Base-by-base conservation (phyloP, 192 early-diverging fungal genomes). In the Entophlyctis luteolus region DNA sequence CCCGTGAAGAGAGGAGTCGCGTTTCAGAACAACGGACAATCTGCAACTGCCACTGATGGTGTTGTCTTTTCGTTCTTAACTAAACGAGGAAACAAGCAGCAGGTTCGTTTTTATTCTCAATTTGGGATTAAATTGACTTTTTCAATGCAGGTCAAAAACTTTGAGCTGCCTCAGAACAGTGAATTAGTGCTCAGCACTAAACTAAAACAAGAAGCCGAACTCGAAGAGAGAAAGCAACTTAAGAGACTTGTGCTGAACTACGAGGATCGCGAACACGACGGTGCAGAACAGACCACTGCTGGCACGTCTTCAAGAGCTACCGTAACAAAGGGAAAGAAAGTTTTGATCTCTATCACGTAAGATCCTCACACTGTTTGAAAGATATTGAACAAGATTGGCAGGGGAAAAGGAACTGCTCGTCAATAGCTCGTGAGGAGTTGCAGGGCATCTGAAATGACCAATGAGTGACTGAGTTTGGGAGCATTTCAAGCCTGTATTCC, bases 161-260 rank as follows among this genome's bases (percentile, higher is more conserved):
- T 95, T 73, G 85, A 88, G 46, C 76, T 95, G 0, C 93, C 93
- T 2, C 77, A 86, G 18, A 83, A 91, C 75, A 94, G 89, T 62
- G 76, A 81, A 20, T 87, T 99, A 68, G 97, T 91, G 0, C 76
- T 87, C 52, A 91, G 81, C 57, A 89, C 94, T 5, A 78, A 88
- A 16, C 84, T 81, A 36, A 93, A 95, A 68, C 91, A 93, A 70
- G 90, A 94, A 75, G 88, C 89, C 18, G 90, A 92, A 27, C 82
- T 90, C 49, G 89, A 90, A 55, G 95, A 98, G 73, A 89, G 91
- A 59, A 85, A 84, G 56, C 89, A 92, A 42, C 79, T 99, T 71
- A 99, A 99, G 75, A 79, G 88, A 65, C 74, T 98, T 31, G 97
- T 99, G 8, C 79, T 99, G 27, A 89, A 84, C 68, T 98, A 95